These are phyloP conservation scores for Penicillium diatomitis DNA, from an alignment of 495 filamentous ascomycete genomes.

Conservation along the genomic window DNA sequence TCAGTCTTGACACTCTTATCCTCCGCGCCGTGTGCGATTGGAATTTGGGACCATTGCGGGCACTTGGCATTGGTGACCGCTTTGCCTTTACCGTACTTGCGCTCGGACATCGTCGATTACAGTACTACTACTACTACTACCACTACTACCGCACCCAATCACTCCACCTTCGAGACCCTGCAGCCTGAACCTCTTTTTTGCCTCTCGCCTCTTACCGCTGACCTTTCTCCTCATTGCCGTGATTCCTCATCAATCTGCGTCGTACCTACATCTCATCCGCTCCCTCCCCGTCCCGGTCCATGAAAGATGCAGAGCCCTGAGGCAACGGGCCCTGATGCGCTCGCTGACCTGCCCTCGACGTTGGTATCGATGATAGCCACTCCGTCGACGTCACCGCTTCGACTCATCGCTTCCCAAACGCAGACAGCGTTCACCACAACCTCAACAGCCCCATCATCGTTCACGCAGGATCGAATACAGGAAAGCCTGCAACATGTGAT, in stretches of 20 bases:
- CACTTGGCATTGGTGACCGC: no score
- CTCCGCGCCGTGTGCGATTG: no score
- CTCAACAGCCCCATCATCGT: slow-evolving; percentile 6
- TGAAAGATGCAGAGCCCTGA: slow-evolving; percentile 41
- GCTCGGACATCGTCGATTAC: no score
- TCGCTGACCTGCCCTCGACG: slow-evolving; percentile 30
- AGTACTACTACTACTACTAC: no score
- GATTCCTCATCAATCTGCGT: neutral
- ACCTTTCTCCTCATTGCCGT: no score
- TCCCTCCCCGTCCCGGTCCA: slow-evolving; percentile 14
- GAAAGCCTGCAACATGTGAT: slow-evolving; percentile 24
- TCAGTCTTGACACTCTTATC: no score
- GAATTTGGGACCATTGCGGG: no score
- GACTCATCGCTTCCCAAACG: slow-evolving; percentile 9
- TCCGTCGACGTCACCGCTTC: slow-evolving; percentile 27
- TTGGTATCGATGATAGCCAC: slow-evolving; percentile 25
- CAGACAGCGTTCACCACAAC: slow-evolving; percentile 1
- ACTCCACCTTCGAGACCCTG: no score
- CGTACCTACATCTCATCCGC: neutral
- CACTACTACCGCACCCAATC: no score
- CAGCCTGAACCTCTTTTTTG: no score
- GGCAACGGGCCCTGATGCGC: slow-evolving; percentile 33
- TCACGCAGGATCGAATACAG: slow-evolving; percentile 21
- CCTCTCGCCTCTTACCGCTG: no score
- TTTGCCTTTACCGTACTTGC: no score